Evolutionary conservation across 2,329 filamentous ascomycete genomes (phyloP), one percentile per base, ranked within the genome.

Genomic region (Claviceps sp.): DNA sequence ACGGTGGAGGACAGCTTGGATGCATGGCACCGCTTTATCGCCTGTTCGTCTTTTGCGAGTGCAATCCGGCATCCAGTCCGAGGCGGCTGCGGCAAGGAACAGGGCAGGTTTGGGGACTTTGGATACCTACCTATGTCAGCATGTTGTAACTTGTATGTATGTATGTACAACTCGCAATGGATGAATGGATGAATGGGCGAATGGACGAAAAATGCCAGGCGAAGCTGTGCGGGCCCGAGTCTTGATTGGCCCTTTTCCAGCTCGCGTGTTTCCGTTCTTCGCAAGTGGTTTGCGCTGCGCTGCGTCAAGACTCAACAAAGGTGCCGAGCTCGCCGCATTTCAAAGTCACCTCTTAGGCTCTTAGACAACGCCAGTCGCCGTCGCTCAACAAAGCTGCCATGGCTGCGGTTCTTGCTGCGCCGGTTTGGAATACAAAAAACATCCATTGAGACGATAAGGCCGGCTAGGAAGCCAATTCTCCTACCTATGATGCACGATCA

Each of bases 291-390:
- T 36, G 17, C 11, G 43, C 36, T 50, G 39, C 51, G 36, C 39
- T 38, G 42, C 29, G 34, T 45, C 40, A 4, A 20, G 20, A 20
- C 20, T 20, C 20, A 20, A 45, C 20, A 20, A 45, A 45, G 52
- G 52, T 55, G 54, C 52, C 54, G 54, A 45, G 23, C 49, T 52
- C 51, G 52, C 53, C 53, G 51, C 53, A 55, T 52, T 44, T n/a
- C 8, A 23, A 26, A 29, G 11, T 9, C 7, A 14, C 23, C 17
- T 20, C 9, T 49, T 17, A 4, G 16, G n/a, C 17, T 20, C 9
- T 49, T 17, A 4, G 16, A 39, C 37, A 39, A n/a, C 5, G n/a
- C 14, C n/a, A 17, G 39, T 42, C 39, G 39, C 8, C 39, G 47
- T 39, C 16, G 22, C 23, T 29, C 20, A 34, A 34, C 29, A 34